Conservation (phyloP, 805 yeast genomes). For the Zygosaccharomyces rouxii region DNA sequence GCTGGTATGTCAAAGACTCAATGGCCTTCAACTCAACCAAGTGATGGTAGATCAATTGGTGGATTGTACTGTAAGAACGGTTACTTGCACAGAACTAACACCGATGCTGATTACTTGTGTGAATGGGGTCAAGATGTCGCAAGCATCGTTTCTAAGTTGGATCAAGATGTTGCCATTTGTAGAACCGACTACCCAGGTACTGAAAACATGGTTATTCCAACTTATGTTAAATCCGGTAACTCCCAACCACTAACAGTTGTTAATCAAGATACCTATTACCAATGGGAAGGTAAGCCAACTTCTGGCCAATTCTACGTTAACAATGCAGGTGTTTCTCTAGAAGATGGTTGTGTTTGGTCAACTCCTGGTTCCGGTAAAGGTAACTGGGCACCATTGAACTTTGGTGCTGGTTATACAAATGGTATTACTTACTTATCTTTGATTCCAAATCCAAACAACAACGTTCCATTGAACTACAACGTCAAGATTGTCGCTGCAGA, state of each 20-base stretch:
- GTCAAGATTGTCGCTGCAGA: slow-evolving; percentile 72
- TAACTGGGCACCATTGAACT: slow-evolving; percentile 75
- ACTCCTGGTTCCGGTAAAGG: slow-evolving; percentile 53
- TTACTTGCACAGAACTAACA: slow-evolving; percentile 75
- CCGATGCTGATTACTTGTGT: slow-evolving; percentile 65
- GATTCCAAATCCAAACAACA: slow-evolving; percentile 76
- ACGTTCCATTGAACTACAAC: slow-evolving; percentile 51
- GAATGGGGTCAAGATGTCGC: slow-evolving; percentile 80
- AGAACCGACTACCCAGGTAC: slow-evolving; percentile 82
- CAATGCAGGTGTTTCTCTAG: slow-evolving; percentile 66
- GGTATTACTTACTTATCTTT: slow-evolving; percentile 64
- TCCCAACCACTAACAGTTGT: slow-evolving; percentile 53
- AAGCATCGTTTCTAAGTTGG: slow-evolving; percentile 57
- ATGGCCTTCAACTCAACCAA: slow-evolving; percentile 88
- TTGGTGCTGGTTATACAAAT: slow-evolving; percentile 67
- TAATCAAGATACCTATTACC: slow-evolving; percentile 53
- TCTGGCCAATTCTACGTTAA: slow-evolving; percentile 74
- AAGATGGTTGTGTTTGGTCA: slow-evolving; percentile 75
- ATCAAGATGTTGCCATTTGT: slow-evolving; percentile 64
- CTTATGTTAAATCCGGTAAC: slow-evolving; percentile 49
- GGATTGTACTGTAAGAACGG: slow-evolving; percentile 87
- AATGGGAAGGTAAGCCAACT: slow-evolving; percentile 59
- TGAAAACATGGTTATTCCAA: slow-evolving; percentile 74
- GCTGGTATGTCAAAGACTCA: slow-evolving; percentile 99
- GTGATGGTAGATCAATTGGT: slow-evolving; percentile 87